Conservation (phyloP, 352 stramenopile species). For the Globisporangium sylvaticum region DNA sequence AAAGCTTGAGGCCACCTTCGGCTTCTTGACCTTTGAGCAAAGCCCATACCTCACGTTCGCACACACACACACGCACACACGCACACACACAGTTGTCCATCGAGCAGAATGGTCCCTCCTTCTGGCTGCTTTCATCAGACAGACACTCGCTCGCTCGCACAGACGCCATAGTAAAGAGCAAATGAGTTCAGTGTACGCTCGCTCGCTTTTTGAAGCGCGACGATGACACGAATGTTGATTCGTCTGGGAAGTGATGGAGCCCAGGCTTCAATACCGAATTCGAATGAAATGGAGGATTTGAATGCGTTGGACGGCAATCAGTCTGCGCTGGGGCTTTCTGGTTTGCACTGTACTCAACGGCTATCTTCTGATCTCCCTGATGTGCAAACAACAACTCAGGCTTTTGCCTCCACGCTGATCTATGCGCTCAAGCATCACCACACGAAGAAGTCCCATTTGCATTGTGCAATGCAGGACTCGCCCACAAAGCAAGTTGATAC, state of each 20-base stretch:
- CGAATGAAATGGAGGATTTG: background rate
- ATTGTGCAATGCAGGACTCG: background rate
- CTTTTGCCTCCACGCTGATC: too few relatives aligned
- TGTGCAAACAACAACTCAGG: background rate
- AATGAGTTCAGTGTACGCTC: background rate
- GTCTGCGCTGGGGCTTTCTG: background rate
- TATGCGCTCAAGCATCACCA: too few relatives aligned
- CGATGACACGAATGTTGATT: background rate
- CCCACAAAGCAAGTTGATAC: background rate
- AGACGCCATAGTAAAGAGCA: background rate
- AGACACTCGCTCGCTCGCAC: background rate
- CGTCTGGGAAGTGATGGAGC: background rate
- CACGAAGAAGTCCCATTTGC: too few relatives aligned
- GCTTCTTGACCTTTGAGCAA: too few relatives aligned
- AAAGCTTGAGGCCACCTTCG: too few relatives aligned
- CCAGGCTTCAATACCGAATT: background rate
- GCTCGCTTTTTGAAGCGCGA: too few relatives aligned
- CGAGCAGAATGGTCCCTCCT: background rate
- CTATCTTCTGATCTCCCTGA: background rate
- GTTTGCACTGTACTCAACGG: background rate
- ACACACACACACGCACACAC: too few relatives aligned
- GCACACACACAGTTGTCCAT: background rate
- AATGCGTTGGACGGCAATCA: background rate
- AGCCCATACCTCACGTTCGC: background rate
- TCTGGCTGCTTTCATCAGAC: background rate